A percentile compares a stretch with the other conserved stretches of the same genome.
Conservation (phyloP, 805 yeast genomes). For the Komagataella ulmi region DNA sequence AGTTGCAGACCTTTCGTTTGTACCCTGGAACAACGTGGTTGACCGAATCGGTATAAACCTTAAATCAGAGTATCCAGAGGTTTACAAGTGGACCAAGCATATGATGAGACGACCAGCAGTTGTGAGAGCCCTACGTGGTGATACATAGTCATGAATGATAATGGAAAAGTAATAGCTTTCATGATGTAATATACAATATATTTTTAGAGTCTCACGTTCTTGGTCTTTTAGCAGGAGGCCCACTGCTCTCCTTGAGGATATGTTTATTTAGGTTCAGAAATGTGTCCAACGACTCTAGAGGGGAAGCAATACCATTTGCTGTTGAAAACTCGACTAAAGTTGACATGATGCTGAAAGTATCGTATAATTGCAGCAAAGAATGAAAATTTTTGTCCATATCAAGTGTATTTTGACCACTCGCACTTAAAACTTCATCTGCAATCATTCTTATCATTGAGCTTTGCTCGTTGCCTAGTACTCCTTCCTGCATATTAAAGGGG, state of each 20-base stretch:
- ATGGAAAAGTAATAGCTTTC: neutral
- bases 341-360: neutral
- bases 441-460: neutral
- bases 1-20: slow-evolving; percentile 84
- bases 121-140: slow-evolving; percentile 46
- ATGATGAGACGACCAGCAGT: slow-evolving; percentile 96
- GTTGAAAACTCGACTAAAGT: neutral
- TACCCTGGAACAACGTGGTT: slow-evolving; percentile 95
- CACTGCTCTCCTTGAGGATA: neutral
- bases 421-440: neutral
- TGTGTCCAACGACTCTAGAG: neutral
- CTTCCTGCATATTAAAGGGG: neutral
- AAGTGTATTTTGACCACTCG: neutral
- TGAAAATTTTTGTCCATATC: neutral
- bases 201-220: neutral
- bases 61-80: slow-evolving; percentile 85
- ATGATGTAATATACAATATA: neutral
- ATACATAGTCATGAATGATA: neutral
- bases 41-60: slow-evolving; percentile 85
- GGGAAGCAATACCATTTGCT: neutral
- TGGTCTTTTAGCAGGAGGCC: neutral
- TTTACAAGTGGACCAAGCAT: slow-evolving; percentile 87
- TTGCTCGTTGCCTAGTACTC: neutral
- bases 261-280: neutral
- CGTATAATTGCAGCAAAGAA: neutral